Evolutionary conservation across 108 stramenopile genomes (phyloP).

Genomic region (Nannochloropsis oceanica): DNA sequence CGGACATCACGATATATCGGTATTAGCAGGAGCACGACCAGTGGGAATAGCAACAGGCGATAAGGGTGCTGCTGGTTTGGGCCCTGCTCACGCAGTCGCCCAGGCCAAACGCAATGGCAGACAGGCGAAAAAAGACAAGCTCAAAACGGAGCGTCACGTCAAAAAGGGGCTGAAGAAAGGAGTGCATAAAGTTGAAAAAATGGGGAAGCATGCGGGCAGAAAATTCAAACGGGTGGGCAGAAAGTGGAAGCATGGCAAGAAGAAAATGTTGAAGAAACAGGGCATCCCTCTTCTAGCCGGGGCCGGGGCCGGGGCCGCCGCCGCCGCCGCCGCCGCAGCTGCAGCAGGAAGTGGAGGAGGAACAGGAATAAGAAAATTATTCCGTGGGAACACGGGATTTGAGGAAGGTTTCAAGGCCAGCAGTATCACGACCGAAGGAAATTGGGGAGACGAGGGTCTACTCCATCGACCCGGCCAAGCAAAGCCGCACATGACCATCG

Average conservation of each 20-base stretch:
- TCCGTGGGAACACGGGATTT: too few relatives aligned
- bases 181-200: background rate
- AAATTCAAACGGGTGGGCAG: background rate
- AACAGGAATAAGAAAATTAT: too few relatives aligned
- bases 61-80: too few relatives aligned
- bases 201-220: background rate
- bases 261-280: background rate
- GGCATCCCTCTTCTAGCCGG: background rate
- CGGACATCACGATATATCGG: too few relatives aligned
- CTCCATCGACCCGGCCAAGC: background rate
- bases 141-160: background rate
- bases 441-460: too few relatives aligned
- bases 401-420: too few relatives aligned
- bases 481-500: background rate
- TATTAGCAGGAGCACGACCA: too few relatives aligned
- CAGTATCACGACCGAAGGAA: too few relatives aligned
- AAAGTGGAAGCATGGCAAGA: background rate
- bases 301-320: background rate
- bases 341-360: background rate
- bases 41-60: too few relatives aligned
- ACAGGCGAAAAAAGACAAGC: too few relatives aligned
- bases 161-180: background rate
- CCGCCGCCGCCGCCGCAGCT: background rate
- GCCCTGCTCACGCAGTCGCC: too few relatives aligned
- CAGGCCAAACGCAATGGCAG: too few relatives aligned